These are phyloP conservation scores for Penicillium atrosanguineum DNA, from an alignment of 495 filamentous ascomycete species.

Conservation along the genomic window DNA sequence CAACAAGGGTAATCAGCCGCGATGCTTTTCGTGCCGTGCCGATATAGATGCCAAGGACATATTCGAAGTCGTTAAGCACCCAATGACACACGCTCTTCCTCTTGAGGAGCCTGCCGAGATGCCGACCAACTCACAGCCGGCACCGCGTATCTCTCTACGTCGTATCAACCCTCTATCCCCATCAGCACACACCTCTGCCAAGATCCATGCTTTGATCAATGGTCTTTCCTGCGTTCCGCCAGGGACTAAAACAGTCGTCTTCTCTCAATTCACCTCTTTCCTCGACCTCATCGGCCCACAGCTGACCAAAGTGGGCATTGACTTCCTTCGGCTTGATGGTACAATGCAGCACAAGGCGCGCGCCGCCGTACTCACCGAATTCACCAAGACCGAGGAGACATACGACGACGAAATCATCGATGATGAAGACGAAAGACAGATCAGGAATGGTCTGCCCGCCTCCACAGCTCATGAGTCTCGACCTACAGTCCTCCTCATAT, in stretches of 20 bases:
- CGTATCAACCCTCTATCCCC: conserved; percentile 70
- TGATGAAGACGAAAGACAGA: conserved; percentile 20
- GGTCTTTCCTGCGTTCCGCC: conserved; percentile 69
- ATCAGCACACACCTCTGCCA: conserved; percentile 64
- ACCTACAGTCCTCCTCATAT: conserved; percentile 68
- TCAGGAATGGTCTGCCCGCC: conserved; percentile 6
- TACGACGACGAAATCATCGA: conserved; percentile 38
- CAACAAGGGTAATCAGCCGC: conserved; percentile 67
- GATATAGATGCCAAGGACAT: conserved; percentile 78
- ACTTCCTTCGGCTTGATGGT: conserved; percentile 84
- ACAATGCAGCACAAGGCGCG: conserved; percentile 84
- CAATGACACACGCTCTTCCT: conserved; percentile 23
- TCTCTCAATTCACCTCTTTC: conserved; percentile 96
- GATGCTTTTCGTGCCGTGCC: conserved; percentile 87
- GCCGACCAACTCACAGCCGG: conserved; percentile 32
- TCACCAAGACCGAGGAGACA: conserved; percentile 46
- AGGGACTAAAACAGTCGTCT: conserved; percentile 84
- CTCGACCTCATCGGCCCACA: conserved; percentile 84
- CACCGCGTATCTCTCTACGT: conserved; percentile 73
- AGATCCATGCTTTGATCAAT: conserved; percentile 74
- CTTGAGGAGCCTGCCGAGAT: conserved; percentile 35
- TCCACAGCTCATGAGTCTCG: conserved; percentile 30
- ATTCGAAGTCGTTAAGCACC: conserved; percentile 79
- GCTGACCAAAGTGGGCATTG: conserved; percentile 66
- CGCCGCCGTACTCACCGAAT: conserved; percentile 69